A percentile compares a stretch with the other conserved stretches of the same genome.
These are phyloP conservation scores for Ceratocystis variospora DNA, from an alignment of 2,329 filamentous ascomycete species.

Conservation along the genomic window DNA sequence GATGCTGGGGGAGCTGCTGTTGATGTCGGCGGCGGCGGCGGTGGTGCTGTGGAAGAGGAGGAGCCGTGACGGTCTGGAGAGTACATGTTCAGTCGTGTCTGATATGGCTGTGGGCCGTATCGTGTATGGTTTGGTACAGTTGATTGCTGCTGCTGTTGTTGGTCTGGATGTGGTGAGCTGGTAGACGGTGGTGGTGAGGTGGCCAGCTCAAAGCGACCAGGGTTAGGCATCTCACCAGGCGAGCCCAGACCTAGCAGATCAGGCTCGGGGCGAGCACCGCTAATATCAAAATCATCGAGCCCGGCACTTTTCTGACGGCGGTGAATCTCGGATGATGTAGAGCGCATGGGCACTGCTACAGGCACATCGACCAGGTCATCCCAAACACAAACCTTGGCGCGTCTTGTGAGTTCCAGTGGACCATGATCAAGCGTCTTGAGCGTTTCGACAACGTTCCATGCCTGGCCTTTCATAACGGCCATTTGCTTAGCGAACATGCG, in stretches of 20 bases:
- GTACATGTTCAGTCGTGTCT: slow-evolving; percentile 31
- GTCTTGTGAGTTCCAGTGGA: slow-evolving; percentile 78
- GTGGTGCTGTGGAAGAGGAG: not conserved
- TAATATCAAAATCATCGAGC: slow-evolving; percentile 83
- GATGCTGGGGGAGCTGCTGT: slow-evolving; percentile 27
- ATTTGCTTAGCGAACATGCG: slow-evolving; percentile 98
- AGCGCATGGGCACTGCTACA: slow-evolving; percentile 78
- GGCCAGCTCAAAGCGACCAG: slow-evolving; percentile 59
- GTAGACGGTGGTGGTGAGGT: slow-evolving; percentile 27
- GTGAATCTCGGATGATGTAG: slow-evolving; percentile 71
- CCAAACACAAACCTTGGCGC: slow-evolving; percentile 91
- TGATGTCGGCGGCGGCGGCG: slow-evolving; percentile 22
- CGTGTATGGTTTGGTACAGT: slow-evolving; percentile 13
- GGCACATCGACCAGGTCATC: slow-evolving; percentile 95
- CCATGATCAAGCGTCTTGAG: slow-evolving; percentile 86
- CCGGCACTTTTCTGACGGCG: slow-evolving; percentile 38
- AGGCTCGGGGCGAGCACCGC: slow-evolving; percentile 31
- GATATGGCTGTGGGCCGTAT: slow-evolving; percentile 29
- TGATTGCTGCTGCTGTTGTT: slow-evolving; percentile 3
- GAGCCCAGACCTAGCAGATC: slow-evolving; percentile 59
- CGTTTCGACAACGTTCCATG: slow-evolving; percentile 98
- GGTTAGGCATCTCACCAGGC: slow-evolving; percentile 55
- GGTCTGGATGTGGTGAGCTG: not conserved
- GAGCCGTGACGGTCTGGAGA: slow-evolving; percentile 32
- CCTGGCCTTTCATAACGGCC: slow-evolving; percentile 97